Percentiles rank a stretch among this genome's conserved stretches.
phyloP scores from a whole-genome alignment of 306 rosid genomes.

The Prunus fruticosa region DNA sequence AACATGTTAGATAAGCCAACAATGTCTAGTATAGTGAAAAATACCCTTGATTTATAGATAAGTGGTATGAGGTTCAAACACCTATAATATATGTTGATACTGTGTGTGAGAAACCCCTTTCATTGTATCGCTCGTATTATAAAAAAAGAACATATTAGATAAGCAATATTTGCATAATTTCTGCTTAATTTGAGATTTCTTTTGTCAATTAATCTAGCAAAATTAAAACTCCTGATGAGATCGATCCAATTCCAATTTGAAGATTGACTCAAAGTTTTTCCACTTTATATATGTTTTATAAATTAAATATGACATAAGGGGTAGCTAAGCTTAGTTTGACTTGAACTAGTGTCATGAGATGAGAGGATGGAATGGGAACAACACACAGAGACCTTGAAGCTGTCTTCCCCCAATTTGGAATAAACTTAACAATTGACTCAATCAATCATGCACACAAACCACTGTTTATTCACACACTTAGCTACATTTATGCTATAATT shows the following conservation, averaged over 20 bases:
- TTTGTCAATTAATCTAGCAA: background rate
- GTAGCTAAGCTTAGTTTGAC: background rate
- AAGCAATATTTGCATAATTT: background rate
- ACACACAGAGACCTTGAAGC: background rate
- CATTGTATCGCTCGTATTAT: too few relatives aligned
- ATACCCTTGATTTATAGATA: accelerated
- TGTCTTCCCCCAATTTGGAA: background rate
- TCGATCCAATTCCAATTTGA: background rate
- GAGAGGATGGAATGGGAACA: background rate
- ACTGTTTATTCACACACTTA: slow-evolving; percentile 8
- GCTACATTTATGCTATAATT: slow-evolving; percentile 5
- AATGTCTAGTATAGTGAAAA: too few relatives aligned
- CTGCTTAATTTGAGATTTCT: background rate
- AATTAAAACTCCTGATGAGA: background rate
- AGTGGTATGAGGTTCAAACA: accelerated
- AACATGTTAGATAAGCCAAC: too few relatives aligned
- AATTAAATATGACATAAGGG: background rate
- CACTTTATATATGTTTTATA: background rate
- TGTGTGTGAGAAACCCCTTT: too few relatives aligned
- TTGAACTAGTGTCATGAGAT: background rate
- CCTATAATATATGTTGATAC: too few relatives aligned
- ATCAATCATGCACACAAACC: background rate
- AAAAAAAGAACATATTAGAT: too few relatives aligned
- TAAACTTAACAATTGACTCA: slow-evolving; percentile 2
- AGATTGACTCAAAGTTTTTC: background rate